Conservation (phyloP, 2,329 filamentous ascomycete genomes). For the Cucurbitaria berberidis region DNA sequence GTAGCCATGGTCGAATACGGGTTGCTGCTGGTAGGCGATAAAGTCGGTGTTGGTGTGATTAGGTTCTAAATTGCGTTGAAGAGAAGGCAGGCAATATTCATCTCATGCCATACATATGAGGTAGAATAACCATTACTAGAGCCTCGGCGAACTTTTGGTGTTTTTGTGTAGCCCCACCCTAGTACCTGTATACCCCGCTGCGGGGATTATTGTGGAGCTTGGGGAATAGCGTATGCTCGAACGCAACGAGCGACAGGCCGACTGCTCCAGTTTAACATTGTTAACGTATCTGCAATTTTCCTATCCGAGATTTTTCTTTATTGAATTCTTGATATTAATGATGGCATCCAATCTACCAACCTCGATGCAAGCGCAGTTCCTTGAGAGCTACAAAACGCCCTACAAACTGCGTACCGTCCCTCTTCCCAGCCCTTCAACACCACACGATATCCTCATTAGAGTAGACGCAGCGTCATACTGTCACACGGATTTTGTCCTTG, state of each 20-base stretch:
- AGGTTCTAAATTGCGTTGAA: background rate
- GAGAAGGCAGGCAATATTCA: background rate
- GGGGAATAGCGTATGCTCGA: background rate
- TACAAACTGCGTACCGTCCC: conserved; percentile 49
- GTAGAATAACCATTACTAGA: background rate
- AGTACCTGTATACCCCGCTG: conserved; percentile 30
- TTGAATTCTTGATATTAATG: background rate
- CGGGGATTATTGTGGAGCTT: conserved; percentile 11
- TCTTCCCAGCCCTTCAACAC: conserved; percentile 37
- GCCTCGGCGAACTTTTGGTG: too few relatives aligned
- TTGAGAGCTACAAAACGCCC: conserved; percentile 51
- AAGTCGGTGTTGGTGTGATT: background rate
- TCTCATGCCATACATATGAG: background rate
- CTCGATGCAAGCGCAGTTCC: conserved; percentile 51
- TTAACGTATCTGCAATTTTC: background rate
- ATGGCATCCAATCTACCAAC: conserved; percentile 28
- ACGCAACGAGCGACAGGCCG: background rate
- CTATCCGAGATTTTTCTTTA: background rate
- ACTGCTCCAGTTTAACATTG: background rate
- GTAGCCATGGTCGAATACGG: conserved; percentile 5
- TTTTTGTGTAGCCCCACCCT: conserved; percentile 28
- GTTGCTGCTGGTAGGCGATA: background rate
- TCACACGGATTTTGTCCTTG: conserved; percentile 52
- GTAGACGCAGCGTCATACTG: conserved; percentile 58
- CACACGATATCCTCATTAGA: conserved; percentile 53